Base-by-base conservation (phyloP, 2,329 filamentous ascomycete species). In the Verruconis gallopava region DNA sequence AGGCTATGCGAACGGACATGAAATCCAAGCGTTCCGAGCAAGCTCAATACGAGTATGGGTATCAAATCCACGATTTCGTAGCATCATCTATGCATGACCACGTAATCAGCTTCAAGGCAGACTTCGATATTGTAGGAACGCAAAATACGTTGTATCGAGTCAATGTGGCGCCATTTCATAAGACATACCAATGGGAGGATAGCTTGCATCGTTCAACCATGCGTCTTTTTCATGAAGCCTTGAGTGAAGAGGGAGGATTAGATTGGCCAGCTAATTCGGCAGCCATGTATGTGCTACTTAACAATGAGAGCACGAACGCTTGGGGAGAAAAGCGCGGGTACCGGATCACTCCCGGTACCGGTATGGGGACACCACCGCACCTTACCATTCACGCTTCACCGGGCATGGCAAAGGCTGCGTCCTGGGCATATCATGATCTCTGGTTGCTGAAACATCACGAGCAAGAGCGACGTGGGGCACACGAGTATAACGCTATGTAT, bases 261-360 rank as follows among this genome's bases (percentile, higher is more conserved):
- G 63, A 67, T 46, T 77, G 69, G 65, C 59, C 58, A 4, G 36
- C 52, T 30, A 73, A 73, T 48, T 51, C 53, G 19, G 61, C 54
- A 4, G 60, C 61, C 2, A 60, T 66, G 48, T 65, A 67, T 42
- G 48, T 63, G 2, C 59, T 73, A 18, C 56, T 72, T 28, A 75
- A 73, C 48, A 63, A 59, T 34, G 64, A 67, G 21, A 48, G 52
- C n/a, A 53, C 48, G 3, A 73, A 73, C 51, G 49, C 54, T 4
- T 67, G 62, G 44, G 69, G 70, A 44, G 67, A 72, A 52, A 58
- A 60, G 22, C 62, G 64, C 3, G 71, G 69, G 4, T 75, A 70
- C 50, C 60, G 65, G 20, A 58, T 72, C 35, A 49, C 62, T n/a
- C 65, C 66, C 17, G 43, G 43, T 12, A 48, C 48, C 28, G 60